These are phyloP conservation scores for Spongospora subterranea DNA, from an alignment of 208 protist species.

Conservation along the genomic window DNA sequence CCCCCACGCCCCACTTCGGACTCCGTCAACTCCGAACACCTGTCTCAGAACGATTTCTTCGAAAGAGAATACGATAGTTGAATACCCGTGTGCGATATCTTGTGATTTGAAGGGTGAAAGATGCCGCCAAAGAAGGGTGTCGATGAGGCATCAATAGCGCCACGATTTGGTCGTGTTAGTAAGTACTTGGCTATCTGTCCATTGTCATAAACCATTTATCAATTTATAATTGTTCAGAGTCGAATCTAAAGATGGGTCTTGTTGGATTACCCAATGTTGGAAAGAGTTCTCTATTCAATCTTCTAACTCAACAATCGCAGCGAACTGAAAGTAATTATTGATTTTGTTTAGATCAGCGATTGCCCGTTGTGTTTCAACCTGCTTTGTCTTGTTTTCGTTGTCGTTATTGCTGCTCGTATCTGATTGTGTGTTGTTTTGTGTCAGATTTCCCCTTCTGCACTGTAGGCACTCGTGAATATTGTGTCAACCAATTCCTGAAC, in stretches of 20 bases:
- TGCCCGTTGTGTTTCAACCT: not conserved
- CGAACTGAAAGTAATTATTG: slow-evolving; percentile 20
- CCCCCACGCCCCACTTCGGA: too few species aligned
- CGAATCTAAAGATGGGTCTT: slow-evolving; percentile 68
- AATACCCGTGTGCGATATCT: too few species aligned
- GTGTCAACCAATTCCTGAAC: not conserved
- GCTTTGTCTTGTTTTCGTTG: too few species aligned
- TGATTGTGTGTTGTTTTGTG: not conserved
- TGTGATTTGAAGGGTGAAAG: too few species aligned
- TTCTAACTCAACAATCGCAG: slow-evolving; percentile 52
- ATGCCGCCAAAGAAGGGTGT: slow-evolving; percentile 21
- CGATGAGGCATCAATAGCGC: not conserved
- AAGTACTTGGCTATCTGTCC: not conserved
- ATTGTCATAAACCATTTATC: not conserved
- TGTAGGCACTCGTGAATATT: not conserved
- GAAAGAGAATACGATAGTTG: too few species aligned
- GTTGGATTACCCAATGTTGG: slow-evolving; percentile 74
- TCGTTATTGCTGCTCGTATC: too few species aligned
- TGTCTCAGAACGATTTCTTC: too few species aligned
- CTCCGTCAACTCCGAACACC: too few species aligned
- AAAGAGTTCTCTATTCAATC: slow-evolving; percentile 74
- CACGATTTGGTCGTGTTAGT: slow-evolving; percentile 47
- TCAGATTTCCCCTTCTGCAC: slow-evolving; percentile 61
- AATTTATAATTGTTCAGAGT: slow-evolving; percentile 37
- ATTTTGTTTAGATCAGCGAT: not conserved